Evolutionary conservation across 2,329 filamentous ascomycete species (phyloP), one percentile per base, ranked within the genome.

Genomic region (Neofusicoccum parvum): DNA sequence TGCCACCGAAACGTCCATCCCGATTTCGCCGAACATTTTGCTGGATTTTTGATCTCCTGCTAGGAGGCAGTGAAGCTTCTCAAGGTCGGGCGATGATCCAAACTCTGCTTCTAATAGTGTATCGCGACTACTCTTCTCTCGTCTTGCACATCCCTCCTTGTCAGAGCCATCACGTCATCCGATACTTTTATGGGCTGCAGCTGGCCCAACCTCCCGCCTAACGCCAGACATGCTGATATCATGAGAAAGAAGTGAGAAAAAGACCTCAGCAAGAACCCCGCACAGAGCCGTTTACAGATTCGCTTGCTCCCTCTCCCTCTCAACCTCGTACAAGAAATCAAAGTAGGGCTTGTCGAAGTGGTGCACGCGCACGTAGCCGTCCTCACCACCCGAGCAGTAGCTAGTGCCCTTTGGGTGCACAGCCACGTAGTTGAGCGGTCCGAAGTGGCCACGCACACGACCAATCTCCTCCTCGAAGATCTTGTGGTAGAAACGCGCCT

Each of bases 401-500:
- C 92, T 89, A 77, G 91, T 94, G 75, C 95, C 95, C 67, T 90
- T 90, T 36, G 95, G 95, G 80, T 97, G 92, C 66, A 92, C 92
- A 56, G 95, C 94, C 72, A 99, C 92, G 69, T 95, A 97, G 86
- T 99, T 97, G 68, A 97, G 85, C 71, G 91, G 95, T 77, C 95
- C 95, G 81, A 99, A 99, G 81, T 99, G 95, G 69, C 95, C 95
- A 77, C 93, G 88, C 70, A 99, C 95, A 85, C 95, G 90, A 72
- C 95, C 95, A 75, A 98, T 94, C 85, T 99, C 95, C 81, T 99
- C 94, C 82, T 97, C 93, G 79, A 99, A 98, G 79, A 99, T 90
- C 87, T 96, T 98, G 89, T 99, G 95, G 86, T 97, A 99, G 87
- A 99, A 99, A 71, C 95, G 90, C 50, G 95, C 95, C 82, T 99